Evolutionary conservation across 345 rosid species (phyloP).

Genomic region (Populus simonii): DNA sequence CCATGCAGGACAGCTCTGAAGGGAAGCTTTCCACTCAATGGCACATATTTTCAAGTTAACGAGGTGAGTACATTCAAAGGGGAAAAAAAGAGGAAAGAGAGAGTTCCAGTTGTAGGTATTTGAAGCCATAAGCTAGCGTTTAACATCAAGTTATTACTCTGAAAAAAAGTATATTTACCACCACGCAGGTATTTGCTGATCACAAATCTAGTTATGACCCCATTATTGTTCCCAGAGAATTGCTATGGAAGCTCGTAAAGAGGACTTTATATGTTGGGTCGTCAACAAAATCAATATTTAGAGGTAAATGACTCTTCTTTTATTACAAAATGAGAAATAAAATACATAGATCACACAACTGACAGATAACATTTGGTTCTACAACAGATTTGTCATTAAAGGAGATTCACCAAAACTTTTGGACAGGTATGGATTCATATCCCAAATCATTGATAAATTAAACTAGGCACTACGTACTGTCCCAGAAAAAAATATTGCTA

Average conservation of each 20-base stretch:
- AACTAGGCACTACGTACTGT: no score
- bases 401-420: constrained; percentile 11
- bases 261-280: constrained; percentile 49
- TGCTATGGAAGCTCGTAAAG: constrained; percentile 32
- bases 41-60: constrained; percentile 73
- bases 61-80: constrained; percentile 37
- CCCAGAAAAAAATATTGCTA: not conserved
- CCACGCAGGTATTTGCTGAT: constrained; percentile 67
- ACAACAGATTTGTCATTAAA: constrained; percentile 10
- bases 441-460: not conserved
- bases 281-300: constrained; percentile 36
- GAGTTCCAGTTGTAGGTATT: not conserved
- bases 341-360: no score
- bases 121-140: not conserved
- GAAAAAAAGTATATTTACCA: not conserved
- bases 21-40: constrained; percentile 63
- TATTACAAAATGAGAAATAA: no score
- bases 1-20: constrained; percentile 63
- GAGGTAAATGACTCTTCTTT: constrained; percentile 23
- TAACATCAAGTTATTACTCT: not conserved
- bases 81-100: not conserved
- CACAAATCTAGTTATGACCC: constrained; percentile 48
- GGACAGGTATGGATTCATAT: constrained; percentile 6
- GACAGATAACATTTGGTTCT: not conserved
- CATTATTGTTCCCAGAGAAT: constrained; percentile 30